Evolutionary conservation across 306 rosid species (phyloP).

Genomic region (Casuarina cunninghamiana): DNA sequence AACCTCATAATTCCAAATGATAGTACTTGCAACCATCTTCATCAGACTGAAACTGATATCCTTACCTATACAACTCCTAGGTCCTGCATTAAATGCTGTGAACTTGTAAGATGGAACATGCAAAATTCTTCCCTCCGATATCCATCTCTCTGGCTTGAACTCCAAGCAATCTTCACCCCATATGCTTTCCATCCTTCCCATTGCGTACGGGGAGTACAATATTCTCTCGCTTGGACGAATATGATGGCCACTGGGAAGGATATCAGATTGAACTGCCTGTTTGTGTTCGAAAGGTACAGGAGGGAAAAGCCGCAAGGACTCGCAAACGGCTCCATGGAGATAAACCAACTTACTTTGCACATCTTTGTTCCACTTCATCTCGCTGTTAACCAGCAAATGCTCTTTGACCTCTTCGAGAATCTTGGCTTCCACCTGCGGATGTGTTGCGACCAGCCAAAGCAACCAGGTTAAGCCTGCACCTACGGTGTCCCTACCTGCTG

Average conservation of each 20-base stretch:
- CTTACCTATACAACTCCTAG: slow-evolving; percentile 35
- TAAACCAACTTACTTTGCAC: slow-evolving; percentile 29
- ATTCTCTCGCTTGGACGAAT: slow-evolving; percentile 1
- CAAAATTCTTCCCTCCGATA: no score
- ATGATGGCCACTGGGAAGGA: slow-evolving; percentile 40
- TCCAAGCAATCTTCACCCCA: no score
- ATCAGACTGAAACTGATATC: slow-evolving; percentile 20
- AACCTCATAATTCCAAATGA: slow-evolving; percentile 28
- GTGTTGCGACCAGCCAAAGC: slow-evolving; percentile 4
- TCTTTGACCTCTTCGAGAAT: slow-evolving; percentile 7
- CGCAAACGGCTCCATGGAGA: slow-evolving; percentile 29
- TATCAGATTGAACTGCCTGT: not conserved
- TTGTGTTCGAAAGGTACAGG: slow-evolving; percentile 6
- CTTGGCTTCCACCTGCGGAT: slow-evolving; percentile 25
- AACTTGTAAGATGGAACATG: no score
- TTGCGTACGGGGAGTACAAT: not conserved
- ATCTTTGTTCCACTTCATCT: not conserved
- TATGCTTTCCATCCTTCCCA: no score
- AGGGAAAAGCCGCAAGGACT: slow-evolving; percentile 36
- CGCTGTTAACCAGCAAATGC: not conserved
- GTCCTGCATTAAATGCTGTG: slow-evolving; percentile 30
- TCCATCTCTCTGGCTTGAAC: no score
- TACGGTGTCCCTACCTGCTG: no score
- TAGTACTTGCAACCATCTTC: slow-evolving; percentile 27
- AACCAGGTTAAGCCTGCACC: no score